Evolutionary conservation across 257 asterid genomes (phyloP), one percentile per base, ranked within the genome.

Genomic region (Lantana camara): DNA sequence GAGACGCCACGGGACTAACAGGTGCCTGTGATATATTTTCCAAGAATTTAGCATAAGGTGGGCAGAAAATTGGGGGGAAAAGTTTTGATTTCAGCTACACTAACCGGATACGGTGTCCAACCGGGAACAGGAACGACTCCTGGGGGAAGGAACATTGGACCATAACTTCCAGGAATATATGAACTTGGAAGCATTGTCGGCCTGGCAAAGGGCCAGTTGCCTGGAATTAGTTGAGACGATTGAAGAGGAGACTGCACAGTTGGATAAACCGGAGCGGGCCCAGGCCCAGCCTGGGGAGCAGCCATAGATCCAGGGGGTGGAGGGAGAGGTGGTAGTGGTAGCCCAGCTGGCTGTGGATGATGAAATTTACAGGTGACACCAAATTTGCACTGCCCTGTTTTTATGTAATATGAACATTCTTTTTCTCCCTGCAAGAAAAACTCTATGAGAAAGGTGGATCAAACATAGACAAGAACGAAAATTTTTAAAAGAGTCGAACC

Each of bases 281-380:
- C 59, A 52, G 81, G 72, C 57, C 84, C 83, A 37, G 82, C n/a
- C n/a, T n/a, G n/a, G n/a, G n/a, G n/a, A 63, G 74, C 85, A 71
- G 85, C 55, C 77, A 80, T 58, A 52, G 81, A 70, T 54, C 84
- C 83, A 37, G 82, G 82, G 54, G 85, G 84, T 42, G 87, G 81
- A 65, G 81, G 70, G 34, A 80, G 72, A 58, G 72, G n/a, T n/a
- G n/a, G n/a, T n/a, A n/a, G 40, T 63, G 80, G 90, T 32, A 75
- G 55, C 50, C 91, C 96, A 51, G 86, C 89, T 47, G 90, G 97
- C 81, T 84, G 96, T 62, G 99, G 96, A 67, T 94, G 99, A 79
- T 94, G 95, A 73, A 75, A 94, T 83, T 90, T 94, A 83, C 99
- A 94, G 72, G 95, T 84, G 58, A 80, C 63, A 22, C 99, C 97